A percentile compares a stretch with the other conserved stretches of the same genome.
These are phyloP conservation scores for Zea mays DNA, from an alignment of 176 grass and related monocot genomes.

Conservation along the genomic window DNA sequence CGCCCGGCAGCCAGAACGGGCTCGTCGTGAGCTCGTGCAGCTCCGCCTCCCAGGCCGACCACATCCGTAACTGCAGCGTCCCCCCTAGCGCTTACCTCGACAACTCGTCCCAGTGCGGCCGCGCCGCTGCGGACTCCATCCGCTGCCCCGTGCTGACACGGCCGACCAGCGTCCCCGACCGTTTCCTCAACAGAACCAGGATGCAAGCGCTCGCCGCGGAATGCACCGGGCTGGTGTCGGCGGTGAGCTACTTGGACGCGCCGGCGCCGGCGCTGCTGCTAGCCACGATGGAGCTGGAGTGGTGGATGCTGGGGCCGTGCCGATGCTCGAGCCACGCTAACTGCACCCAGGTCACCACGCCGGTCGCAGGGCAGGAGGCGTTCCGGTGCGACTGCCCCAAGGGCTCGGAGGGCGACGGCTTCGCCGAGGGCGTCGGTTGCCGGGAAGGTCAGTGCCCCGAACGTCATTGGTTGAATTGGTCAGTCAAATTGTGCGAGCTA, in stretches of 20 bases:
- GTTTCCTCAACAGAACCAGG: background rate
- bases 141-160: constrained; percentile 21
- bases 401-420: constrained; percentile 57
- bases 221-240: constrained; percentile 31
- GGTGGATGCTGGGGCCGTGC: constrained; percentile 53
- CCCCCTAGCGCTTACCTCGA: background rate
- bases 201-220: background rate
- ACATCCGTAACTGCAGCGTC: constrained; percentile 36
- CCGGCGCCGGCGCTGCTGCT: constrained; percentile 32
- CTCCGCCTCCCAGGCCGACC: background rate
- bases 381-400: constrained; percentile 47
- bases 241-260: constrained; percentile 7
- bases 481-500: constrained; percentile 41
- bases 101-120: background rate
- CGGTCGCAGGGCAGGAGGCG: background rate
- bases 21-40: constrained; percentile 30
- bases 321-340: constrained; percentile 15
- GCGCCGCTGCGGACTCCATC: background rate
- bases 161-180: background rate
- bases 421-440: constrained; percentile 47
- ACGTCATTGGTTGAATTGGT: constrained; percentile 26
- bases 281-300: constrained; percentile 34
- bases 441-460: constrained; percentile 45
- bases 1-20: background rate
- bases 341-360: constrained; percentile 27